Conservation (phyloP, 176 grass and related monocot genomes). For the Triticum urartu region DNA sequence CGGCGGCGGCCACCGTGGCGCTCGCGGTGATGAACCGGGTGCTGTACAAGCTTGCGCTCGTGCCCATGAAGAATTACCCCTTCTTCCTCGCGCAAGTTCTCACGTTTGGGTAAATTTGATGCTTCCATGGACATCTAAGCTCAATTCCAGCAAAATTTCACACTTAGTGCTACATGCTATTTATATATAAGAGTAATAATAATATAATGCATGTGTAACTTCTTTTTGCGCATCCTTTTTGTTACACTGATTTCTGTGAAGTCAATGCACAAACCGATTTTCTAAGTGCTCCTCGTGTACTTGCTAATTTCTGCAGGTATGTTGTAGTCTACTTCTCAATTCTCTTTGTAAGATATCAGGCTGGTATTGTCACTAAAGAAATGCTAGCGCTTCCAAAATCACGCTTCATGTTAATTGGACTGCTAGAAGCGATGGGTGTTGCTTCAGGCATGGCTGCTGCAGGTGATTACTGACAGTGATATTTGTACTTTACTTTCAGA, state of each 20-base stretch:
- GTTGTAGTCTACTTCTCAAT: conserved; percentile 81
- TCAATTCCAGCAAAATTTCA: neutral
- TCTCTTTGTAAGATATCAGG: conserved; percentile 53
- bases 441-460: conserved; percentile 93
- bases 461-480: conserved; percentile 35
- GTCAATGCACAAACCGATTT: neutral
- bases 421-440: conserved; percentile 76
- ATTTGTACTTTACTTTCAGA: conserved; percentile 1
- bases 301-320: conserved; percentile 50
- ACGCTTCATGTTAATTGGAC: conserved; percentile 64
- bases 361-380: conserved; percentile 71
- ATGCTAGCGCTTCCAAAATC: conserved; percentile 89
- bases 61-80: conserved; percentile 80
- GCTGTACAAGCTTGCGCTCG: conserved; percentile 94
- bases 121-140: neutral
- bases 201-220: neutral
- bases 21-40: conserved; percentile 86
- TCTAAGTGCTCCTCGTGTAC: neutral
- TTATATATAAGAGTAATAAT: too few relatives aligned
- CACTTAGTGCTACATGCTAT: neutral
- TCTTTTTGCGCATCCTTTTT: neutral
- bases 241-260: neutral
- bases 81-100: conserved; percentile 86
- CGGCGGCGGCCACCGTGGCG: conserved; percentile 45
- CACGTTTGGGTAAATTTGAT: conserved; percentile 67